Evolutionary conservation across 768 basidiomycete genomes (phyloP).

Genomic region (Lanmaoa rubissima): DNA sequence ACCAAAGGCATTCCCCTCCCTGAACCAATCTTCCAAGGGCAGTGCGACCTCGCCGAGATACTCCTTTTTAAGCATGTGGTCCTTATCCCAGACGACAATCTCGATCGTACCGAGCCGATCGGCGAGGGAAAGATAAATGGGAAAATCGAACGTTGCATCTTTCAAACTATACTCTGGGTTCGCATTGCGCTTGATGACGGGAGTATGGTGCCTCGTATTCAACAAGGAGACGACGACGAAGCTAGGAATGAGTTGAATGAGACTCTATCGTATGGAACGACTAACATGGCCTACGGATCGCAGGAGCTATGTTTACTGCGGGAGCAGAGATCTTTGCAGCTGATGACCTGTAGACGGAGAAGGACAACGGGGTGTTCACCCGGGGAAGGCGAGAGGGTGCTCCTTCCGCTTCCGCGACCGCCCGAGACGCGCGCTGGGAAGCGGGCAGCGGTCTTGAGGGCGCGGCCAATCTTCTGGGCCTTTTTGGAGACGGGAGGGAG

Average conservation of each 20-base stretch:
- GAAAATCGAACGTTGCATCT: slow-evolving; percentile 88
- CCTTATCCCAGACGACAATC: slow-evolving; percentile 92
- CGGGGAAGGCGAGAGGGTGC: slow-evolving; percentile 41
- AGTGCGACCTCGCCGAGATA: slow-evolving; percentile 89
- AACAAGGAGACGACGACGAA: slow-evolving; percentile 69
- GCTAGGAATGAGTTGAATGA: slow-evolving; percentile 34
- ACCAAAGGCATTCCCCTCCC: slow-evolving; percentile 37
- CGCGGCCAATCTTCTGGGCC: slow-evolving; percentile 55
- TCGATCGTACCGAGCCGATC: slow-evolving; percentile 75
- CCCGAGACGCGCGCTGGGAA: slow-evolving; percentile 49
- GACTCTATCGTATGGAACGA: neutral
- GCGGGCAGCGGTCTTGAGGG: slow-evolving; percentile 56
- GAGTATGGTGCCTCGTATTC: slow-evolving; percentile 62
- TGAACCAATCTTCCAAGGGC: slow-evolving; percentile 81
- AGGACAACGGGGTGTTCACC: slow-evolving; percentile 68
- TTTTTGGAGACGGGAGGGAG: slow-evolving; percentile 39
- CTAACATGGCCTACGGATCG: slow-evolving; percentile 63
- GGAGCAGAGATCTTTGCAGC: slow-evolving; percentile 57
- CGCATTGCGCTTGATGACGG: slow-evolving; percentile 68
- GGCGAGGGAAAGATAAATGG: slow-evolving; percentile 73
- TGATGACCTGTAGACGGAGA: slow-evolving; percentile 65
- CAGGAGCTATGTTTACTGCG: slow-evolving; percentile 69
- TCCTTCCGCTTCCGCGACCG: slow-evolving; percentile 38
- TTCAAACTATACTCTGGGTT: slow-evolving; percentile 66
- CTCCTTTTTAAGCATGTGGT: slow-evolving; percentile 77